Evolutionary conservation across 371 early-diverging fungal species (phyloP).

Genomic region (Nematocida sp.): DNA sequence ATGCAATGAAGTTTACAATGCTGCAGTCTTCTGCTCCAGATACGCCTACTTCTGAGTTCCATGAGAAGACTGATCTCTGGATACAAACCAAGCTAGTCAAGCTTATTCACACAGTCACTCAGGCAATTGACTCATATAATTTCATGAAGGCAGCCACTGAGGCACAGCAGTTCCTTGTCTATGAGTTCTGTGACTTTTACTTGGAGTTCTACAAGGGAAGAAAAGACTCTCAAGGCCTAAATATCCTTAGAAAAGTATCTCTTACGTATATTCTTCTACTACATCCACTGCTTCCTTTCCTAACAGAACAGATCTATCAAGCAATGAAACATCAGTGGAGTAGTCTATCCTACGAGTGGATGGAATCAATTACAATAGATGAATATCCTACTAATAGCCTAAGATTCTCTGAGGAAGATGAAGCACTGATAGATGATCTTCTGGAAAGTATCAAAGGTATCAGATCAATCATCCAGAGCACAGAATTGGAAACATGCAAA

Average conservation of each 20-base stretch:
- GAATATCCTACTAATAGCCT: slow-evolving; percentile 4
- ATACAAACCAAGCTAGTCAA: slow-evolving; percentile 9
- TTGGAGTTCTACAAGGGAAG: slow-evolving; percentile 69
- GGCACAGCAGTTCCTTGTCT: slow-evolving; percentile 83
- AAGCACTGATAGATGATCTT: background rate
- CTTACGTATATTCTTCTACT: slow-evolving; percentile 80
- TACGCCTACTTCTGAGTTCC: background rate
- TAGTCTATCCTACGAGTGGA: background rate
- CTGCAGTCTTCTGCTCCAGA: background rate
- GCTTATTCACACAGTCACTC: background rate
- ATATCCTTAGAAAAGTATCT: slow-evolving; percentile 70
- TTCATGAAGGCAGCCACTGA: slow-evolving; percentile 85
- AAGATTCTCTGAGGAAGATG: background rate
- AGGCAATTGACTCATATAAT: slow-evolving; percentile 72
- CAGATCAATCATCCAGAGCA: too few species aligned
- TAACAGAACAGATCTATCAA: slow-evolving; percentile 86
- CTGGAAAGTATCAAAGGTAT: slow-evolving; percentile 5
- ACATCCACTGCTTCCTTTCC: slow-evolving; percentile 96
- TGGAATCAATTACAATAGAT: slow-evolving; percentile 28
- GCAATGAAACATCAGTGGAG: slow-evolving; percentile 26
- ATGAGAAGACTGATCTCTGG: slow-evolving; percentile 9
- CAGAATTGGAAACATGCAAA: too few species aligned
- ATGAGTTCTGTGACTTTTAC: slow-evolving; percentile 92
- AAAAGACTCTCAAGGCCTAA: slow-evolving; percentile 51
- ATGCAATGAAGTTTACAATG: slow-evolving; percentile 77